Evolutionary conservation across 768 basidiomycete genomes (phyloP).

Genomic region (Boletellus sp.): DNA sequence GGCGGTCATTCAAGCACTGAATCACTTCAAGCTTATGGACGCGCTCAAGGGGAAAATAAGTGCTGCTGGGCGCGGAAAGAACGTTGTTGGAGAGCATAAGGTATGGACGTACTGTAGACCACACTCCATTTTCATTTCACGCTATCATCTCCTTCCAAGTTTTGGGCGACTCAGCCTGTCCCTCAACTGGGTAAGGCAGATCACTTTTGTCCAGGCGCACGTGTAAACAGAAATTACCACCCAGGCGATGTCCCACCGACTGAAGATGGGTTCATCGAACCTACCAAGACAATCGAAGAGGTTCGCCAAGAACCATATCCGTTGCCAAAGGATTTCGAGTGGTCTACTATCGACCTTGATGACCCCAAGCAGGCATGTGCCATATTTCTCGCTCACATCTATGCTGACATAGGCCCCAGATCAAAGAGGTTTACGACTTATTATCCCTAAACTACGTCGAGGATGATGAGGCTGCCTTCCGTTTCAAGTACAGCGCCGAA

Average conservation of each 20-base stretch:
- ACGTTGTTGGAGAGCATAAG: conserved; percentile 86
- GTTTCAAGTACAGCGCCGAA: conserved; percentile 93
- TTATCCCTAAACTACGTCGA: conserved; percentile 95
- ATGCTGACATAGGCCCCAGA: conserved; percentile 40
- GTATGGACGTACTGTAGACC: conserved; percentile 38
- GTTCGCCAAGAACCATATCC: conserved; percentile 87
- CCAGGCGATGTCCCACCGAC: conserved; percentile 59
- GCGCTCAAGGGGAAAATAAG: conserved; percentile 79
- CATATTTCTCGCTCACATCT: background rate
- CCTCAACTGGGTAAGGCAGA: conserved; percentile 65
- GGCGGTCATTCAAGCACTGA: conserved; percentile 63
- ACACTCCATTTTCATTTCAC: conserved; percentile 2
- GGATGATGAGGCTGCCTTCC: conserved; percentile 92
- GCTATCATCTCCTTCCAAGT: conserved; percentile 45
- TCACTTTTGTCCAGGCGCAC: background rate
- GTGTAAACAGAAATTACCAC: background rate
- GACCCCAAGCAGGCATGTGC: conserved; percentile 63
- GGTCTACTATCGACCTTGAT: conserved; percentile 78
- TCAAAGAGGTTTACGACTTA: conserved; percentile 88
- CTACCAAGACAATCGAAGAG: conserved; percentile 67
- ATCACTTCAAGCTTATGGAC: conserved; percentile 82
- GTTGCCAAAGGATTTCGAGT: conserved; percentile 90
- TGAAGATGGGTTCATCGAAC: conserved; percentile 88
- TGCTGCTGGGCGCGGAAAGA: conserved; percentile 68
- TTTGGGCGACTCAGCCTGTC: conserved; percentile 98